These are phyloP conservation scores for Ilyonectria robusta DNA, from an alignment of 2,329 filamentous ascomycete genomes.

Conservation along the genomic window DNA sequence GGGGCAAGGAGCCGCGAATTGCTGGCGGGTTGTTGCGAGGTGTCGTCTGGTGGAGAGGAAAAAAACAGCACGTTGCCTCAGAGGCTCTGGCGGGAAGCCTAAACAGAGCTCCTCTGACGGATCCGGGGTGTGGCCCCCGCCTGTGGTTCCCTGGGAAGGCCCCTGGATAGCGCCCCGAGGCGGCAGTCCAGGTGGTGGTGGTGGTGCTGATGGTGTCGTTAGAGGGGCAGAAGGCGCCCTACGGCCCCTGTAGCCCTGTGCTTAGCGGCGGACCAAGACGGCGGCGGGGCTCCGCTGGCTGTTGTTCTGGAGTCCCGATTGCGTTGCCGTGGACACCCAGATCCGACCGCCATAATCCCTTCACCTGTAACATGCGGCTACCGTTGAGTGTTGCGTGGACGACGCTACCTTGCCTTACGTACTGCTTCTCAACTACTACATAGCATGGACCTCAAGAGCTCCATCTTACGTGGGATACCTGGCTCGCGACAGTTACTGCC, in stretches of 20 bases:
- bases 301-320: conserved; percentile 9
- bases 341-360: neutral
- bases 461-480: too few relatives aligned
- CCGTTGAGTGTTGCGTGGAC: neutral
- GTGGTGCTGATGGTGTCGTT: conserved; percentile 12
- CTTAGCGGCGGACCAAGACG: conserved; percentile 11
- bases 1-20: conserved; percentile 17
- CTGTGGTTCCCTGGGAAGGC: neutral
- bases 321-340: conserved; percentile 24
- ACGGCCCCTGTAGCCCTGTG: conserved; percentile 22
- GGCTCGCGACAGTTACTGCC: too few relatives aligned
- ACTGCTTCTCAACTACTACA: too few relatives aligned
- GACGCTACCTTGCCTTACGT: too few relatives aligned
- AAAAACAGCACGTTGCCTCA: conserved; percentile 29
- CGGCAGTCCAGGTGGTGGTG: conserved; percentile 7
- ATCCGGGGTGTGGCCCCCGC: conserved; percentile 12
- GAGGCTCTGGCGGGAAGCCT: conserved; percentile 21
- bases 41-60: conserved; percentile 10
- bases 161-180: conserved; percentile 16
- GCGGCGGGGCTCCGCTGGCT: conserved; percentile 3
- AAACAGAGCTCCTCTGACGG: conserved; percentile 16
- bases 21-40: conserved; percentile 1
- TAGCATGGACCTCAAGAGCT: too few relatives aligned
- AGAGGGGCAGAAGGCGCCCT: conserved; percentile 14
- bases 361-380: neutral